These are phyloP conservation scores for Rehmannia glutinosa DNA, from an alignment of 257 asterid genomes.

Conservation along the genomic window DNA sequence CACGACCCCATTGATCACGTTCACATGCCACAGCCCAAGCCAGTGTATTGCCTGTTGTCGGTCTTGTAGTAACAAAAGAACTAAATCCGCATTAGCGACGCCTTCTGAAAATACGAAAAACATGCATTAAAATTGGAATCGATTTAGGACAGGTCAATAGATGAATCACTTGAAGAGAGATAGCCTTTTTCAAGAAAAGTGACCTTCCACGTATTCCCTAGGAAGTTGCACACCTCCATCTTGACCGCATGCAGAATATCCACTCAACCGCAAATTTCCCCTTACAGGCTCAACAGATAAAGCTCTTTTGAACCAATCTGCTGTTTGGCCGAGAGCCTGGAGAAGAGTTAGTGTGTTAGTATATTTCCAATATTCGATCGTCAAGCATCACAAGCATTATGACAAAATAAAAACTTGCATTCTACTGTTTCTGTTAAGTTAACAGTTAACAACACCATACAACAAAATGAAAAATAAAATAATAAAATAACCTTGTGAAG, in stretches of 20 bases:
- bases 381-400: background rate
- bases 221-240: conserved; percentile 99
- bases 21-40: conserved; percentile 99
- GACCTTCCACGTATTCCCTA: conserved; percentile 90
- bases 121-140: background rate
- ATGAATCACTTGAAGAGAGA: background rate
- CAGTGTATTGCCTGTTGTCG: conserved; percentile 91
- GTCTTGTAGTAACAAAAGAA: conserved; percentile 94
- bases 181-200: conserved; percentile 21
- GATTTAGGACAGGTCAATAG: background rate
- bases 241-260: conserved; percentile 99
- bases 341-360: conserved; percentile 19
- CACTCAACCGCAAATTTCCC: conserved; percentile 95
- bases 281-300: conserved; percentile 93
- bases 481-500: conserved; percentile 74
- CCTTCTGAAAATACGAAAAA: conserved; percentile 55
- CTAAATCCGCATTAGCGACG: conserved; percentile 85
- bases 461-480: background rate
- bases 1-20: conserved; percentile 99
- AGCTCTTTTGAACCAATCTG: conserved; percentile 90
- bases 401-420: no score
- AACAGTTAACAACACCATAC: background rate
- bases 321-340: conserved; percentile 96
- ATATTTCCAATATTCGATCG: background rate
- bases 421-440: no score